phyloP scores from a whole-genome alignment of 2,329 filamentous ascomycete genomes.

The Colletotrichum agaves region DNA sequence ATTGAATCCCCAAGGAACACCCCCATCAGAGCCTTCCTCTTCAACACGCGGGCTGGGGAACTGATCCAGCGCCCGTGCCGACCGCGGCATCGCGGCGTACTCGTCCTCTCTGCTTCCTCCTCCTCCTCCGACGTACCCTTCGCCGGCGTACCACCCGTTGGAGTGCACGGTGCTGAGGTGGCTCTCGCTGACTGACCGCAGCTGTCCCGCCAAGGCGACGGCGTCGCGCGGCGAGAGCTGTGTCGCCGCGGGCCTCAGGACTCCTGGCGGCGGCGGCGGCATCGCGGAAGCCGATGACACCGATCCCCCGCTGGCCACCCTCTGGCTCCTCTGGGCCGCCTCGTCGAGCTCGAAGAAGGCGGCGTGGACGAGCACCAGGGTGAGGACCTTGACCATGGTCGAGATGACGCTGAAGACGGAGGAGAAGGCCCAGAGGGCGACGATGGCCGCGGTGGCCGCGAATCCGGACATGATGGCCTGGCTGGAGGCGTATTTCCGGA shows the following conservation, averaged over 20 bases:
- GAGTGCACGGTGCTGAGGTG: conserved; percentile 10
- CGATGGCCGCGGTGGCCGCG: conserved; percentile 20
- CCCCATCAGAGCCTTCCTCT: conserved; percentile 1
- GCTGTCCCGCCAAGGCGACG: conserved; percentile 6
- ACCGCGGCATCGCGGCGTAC: conserved; percentile 26
- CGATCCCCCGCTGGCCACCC: neutral
- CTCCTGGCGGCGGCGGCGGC: conserved; percentile 7
- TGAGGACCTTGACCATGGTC: conserved; percentile 29
- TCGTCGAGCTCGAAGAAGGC: conserved; percentile 25
- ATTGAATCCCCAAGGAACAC: conserved; percentile 9
- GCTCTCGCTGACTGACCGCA: conserved; percentile 26
- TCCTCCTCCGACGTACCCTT: conserved; percentile 12
- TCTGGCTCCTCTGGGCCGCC: neutral
- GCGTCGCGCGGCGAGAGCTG: conserved; percentile 9
- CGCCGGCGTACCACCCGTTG: conserved; percentile 25
- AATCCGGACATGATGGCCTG: conserved; percentile 32
- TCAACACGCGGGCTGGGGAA: conserved; percentile 16
- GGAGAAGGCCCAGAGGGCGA: conserved; percentile 33
- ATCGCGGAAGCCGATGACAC: neutral
- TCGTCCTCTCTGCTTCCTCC: conserved; percentile 1
- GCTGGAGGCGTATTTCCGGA: conserved; percentile 28
- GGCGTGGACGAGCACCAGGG: conserved; percentile 29
- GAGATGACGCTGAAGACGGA: conserved; percentile 30
- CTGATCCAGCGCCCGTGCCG: conserved; percentile 10
- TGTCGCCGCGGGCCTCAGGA: conserved; percentile 25